Conservation (phyloP, 176 grass and related monocot species). For the Hyparrhenia diplandra region DNA sequence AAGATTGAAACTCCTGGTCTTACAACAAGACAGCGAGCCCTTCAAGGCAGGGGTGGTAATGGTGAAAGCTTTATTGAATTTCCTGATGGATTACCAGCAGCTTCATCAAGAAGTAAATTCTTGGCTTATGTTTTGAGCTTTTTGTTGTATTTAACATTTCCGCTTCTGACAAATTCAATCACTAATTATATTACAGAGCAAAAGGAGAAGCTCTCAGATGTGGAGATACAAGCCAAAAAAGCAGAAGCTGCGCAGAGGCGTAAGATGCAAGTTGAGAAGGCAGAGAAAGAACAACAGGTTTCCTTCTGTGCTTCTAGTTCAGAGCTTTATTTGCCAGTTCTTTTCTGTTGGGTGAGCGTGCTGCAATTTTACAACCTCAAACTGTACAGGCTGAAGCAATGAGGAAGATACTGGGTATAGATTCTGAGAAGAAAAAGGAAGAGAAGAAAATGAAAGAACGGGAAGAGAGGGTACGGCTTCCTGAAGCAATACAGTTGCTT, state of each 20-base stretch:
- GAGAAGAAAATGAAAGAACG: constrained; percentile 60
- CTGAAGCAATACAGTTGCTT: neutral
- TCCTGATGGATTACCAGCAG: constrained; percentile 79
- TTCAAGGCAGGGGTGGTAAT: constrained; percentile 79
- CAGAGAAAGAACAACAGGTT: constrained; percentile 86
- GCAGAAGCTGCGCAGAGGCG: constrained; percentile 92
- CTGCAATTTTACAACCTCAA: neutral
- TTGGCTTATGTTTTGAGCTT: constrained; percentile 2
- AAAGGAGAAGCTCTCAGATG: constrained; percentile 81
- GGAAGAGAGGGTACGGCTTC: constrained; percentile 43
- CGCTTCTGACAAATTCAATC: constrained; percentile 17
- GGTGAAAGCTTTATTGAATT: constrained; percentile 79
- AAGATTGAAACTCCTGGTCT: constrained; percentile 54
- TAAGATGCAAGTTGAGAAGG: constrained; percentile 98
- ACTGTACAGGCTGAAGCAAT: constrained; percentile 60
- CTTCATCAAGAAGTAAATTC: constrained; percentile 87
- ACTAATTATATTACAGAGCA: constrained; percentile 49
- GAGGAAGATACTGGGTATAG: constrained; percentile 75
- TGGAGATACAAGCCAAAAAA: constrained; percentile 84
- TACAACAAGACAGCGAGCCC: constrained; percentile 81
- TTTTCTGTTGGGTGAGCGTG: neutral
- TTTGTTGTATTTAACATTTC: constrained; percentile 18
- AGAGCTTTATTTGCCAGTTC: neutral
- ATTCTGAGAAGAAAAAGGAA: constrained; percentile 72
- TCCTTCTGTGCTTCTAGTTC: constrained; percentile 14